A percentile compares a stretch with the other conserved stretches of the same genome.
These are phyloP conservation scores for Phaffia rhodozyma DNA, from an alignment of 1,284 basidiomycete genomes.

Conservation along the genomic window DNA sequence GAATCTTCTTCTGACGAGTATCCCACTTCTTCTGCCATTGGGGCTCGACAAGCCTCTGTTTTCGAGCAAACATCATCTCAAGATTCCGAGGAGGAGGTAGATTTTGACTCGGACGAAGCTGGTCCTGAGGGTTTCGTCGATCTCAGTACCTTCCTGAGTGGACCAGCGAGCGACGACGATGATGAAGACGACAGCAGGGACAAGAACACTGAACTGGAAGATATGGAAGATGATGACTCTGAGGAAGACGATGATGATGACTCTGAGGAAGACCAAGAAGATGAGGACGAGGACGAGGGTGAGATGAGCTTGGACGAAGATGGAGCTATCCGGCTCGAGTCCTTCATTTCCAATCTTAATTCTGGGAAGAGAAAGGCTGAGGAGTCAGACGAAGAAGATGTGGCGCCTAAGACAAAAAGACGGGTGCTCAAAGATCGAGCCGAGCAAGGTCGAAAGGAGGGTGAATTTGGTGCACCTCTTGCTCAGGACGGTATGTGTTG, in stretches of 20 bases:
- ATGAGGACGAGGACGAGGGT: constrained; percentile 35
- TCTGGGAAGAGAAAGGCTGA: constrained; percentile 59
- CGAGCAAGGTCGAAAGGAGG: constrained; percentile 56
- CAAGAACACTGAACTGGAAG: constrained; percentile 25
- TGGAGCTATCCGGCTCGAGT: constrained; percentile 51
- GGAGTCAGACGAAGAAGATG: constrained; percentile 20
- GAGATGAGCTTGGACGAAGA: constrained; percentile 32
- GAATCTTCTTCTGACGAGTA: background rate
- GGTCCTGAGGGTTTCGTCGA: constrained; percentile 42
- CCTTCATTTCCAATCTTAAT: constrained; percentile 59
- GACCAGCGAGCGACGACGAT: constrained; percentile 23
- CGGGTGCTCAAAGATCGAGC: constrained; percentile 55
- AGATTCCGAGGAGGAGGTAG: constrained; percentile 2
- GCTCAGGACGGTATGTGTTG: constrained; percentile 27
- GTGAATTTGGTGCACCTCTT: constrained; percentile 25
- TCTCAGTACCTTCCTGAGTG: constrained; percentile 54
- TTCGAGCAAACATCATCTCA: background rate
- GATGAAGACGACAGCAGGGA: constrained; percentile 13
- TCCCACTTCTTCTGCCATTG: background rate
- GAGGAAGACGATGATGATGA: constrained; percentile 27
- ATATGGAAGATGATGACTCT: constrained; percentile 30
- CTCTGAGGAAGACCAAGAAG: constrained; percentile 14
- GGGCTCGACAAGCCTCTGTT: background rate
- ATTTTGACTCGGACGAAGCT: constrained; percentile 15
- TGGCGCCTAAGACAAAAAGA: constrained; percentile 12